Percentiles rank a stretch among this genome's conserved stretches.
Conservation (phyloP, 2,329 filamentous ascomycete species). For the Arthrobotrys entomopaga region DNA sequence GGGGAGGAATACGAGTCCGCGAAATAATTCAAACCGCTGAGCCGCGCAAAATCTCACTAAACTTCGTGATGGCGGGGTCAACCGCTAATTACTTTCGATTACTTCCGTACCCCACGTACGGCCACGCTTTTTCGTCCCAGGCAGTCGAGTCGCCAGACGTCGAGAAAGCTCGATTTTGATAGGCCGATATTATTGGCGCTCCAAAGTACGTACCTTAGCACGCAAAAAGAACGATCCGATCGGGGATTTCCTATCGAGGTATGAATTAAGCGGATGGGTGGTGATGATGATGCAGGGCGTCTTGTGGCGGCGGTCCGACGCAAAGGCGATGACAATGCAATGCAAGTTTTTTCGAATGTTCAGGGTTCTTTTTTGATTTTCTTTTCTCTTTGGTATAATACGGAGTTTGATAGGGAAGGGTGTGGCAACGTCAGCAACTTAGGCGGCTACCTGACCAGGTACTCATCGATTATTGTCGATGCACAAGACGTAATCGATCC, state of each 20-base stretch:
- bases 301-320: slow-evolving; percentile 36
- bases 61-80: slow-evolving; percentile 42
- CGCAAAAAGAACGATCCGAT: slow-evolving; percentile 29
- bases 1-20: slow-evolving; percentile 9
- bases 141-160: slow-evolving; percentile 28
- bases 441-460: slow-evolving; percentile 6
- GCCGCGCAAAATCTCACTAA: slow-evolving; percentile 43
- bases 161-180: slow-evolving; percentile 27
- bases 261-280: background rate
- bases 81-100: slow-evolving; percentile 33
- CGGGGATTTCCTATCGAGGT: slow-evolving; percentile 40
- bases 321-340: slow-evolving; percentile 40
- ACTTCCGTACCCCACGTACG: slow-evolving; percentile 21
- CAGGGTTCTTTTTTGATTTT: background rate
- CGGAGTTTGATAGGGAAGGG: slow-evolving; percentile 13
- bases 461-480: slow-evolving; percentile 12
- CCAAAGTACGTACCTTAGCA: slow-evolving; percentile 13
- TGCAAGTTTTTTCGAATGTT: slow-evolving; percentile 32
- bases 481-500: background rate
- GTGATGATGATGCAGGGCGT: slow-evolving; percentile 37
- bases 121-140: slow-evolving; percentile 12
- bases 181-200: slow-evolving; percentile 25
- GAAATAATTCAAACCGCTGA: slow-evolving; percentile 20
- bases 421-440: slow-evolving; percentile 13
- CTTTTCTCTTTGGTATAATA: background rate